Conservation (phyloP, 352 stramenopile species). For the Discostella stelligera region DNA sequence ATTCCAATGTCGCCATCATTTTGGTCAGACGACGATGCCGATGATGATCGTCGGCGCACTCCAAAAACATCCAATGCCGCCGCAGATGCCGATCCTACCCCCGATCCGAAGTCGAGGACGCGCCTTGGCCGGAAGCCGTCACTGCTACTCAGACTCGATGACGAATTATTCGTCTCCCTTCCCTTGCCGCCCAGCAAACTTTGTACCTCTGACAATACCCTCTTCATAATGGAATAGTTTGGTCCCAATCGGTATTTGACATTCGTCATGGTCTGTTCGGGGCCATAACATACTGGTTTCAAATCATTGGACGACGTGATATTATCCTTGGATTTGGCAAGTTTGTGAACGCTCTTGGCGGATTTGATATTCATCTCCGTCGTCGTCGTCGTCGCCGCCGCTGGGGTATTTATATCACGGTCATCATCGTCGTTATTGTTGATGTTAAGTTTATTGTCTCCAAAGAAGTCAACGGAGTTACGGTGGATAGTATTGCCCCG, state of each 20-base stretch:
- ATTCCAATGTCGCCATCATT: slow-evolving; percentile 25
- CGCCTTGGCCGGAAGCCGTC: slow-evolving; percentile 48
- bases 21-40: not conserved
- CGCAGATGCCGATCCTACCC: slow-evolving; percentile 55
- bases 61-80: slow-evolving; percentile 54
- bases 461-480: not conserved
- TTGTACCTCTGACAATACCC: slow-evolving; percentile 64
- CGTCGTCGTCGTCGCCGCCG: not conserved
- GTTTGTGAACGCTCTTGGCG: not conserved
- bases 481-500: not conserved
- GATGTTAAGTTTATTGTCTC: not conserved
- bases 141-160: not conserved
- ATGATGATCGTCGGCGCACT: slow-evolving; percentile 9
- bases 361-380: not conserved
- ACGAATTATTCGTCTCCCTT: not conserved
- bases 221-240: slow-evolving; percentile 68
- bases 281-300: slow-evolving; percentile 61
- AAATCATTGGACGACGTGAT: not conserved
- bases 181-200: slow-evolving; percentile 53
- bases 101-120: slow-evolving; percentile 73
- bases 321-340: slow-evolving; percentile 11
- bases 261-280: slow-evolving; percentile 62
- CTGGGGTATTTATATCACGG: not conserved
- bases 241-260: slow-evolving; percentile 60
- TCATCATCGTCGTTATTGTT: not conserved